phyloP scores from a whole-genome alignment of 2,329 filamentous ascomycete genomes.

The Raffaelea deltoideospora region DNA sequence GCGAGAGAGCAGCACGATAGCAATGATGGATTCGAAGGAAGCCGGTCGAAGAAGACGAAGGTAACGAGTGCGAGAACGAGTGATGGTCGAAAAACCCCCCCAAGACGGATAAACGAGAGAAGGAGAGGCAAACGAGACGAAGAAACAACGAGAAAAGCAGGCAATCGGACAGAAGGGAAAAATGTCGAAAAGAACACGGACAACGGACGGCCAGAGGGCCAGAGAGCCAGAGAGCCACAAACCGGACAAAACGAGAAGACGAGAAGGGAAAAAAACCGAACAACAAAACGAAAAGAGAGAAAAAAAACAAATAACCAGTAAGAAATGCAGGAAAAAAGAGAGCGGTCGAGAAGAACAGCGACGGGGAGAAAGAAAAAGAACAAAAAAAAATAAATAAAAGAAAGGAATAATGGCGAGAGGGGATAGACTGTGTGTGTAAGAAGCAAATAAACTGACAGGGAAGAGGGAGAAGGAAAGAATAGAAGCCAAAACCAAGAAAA shows the following conservation, averaged over 20 bases:
- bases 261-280: too few relatives aligned
- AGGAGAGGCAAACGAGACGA: background rate
- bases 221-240: background rate
- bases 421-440: background rate
- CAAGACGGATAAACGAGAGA: slow-evolving; percentile 1
- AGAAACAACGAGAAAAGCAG: background rate
- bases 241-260: background rate
- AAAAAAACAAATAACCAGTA: background rate
- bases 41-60: too few relatives aligned
- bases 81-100: too few relatives aligned
- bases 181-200: background rate
- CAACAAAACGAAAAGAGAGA: background rate
- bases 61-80: too few relatives aligned
- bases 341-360: background rate
- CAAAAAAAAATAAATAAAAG: background rate
- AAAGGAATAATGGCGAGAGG: background rate
- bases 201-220: background rate
- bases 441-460: too few relatives aligned
- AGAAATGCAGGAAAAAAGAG: background rate
- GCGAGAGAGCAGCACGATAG: too few relatives aligned
- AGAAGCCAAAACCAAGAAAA: background rate
- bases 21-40: too few relatives aligned
- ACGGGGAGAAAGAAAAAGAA: slow-evolving; percentile 2
- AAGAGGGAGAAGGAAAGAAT: background rate
- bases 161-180: background rate